Evolutionary conservation across 2,329 filamentous ascomycete genomes (phyloP), one percentile per base, ranked within the genome.

Genomic region (Scytalidium sp.): DNA sequence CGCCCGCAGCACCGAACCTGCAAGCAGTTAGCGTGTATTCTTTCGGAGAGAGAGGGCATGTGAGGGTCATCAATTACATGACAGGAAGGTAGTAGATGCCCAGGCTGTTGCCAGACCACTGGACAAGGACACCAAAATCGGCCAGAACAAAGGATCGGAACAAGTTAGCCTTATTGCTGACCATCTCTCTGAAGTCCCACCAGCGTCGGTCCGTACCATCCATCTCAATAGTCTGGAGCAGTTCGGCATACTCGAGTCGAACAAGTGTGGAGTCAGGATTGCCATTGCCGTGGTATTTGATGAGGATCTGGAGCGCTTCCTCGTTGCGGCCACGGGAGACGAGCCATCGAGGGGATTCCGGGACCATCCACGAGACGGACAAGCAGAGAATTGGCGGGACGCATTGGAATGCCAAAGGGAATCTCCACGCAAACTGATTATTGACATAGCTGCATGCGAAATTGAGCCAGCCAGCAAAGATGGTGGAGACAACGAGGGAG

Each of bases 271-370:
- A 70, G 17, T 68, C 62, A 0, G 73, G 70, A 55, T 78, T 70
- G 1, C 78, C 80, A 42, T 84, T 72, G 8, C 74, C 76, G 50
- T 81, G 81, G 54, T 77, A 83, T 50, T 72, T 75, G 4, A 70
- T 72, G 43, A 85, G 70, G 2, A 76, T 73, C 3, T 71, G 66
- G 9, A 74, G 65, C 0, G 79, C 80, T 49, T 82, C 70, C 9
- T 80, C 76, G 8, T 71, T 66, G 22, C 74, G 72, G 50, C 75
- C 72, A 46, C 78, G 73, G 44, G 74, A 73, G 47, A 81, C 77
- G n/a, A 84, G 69, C 80, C 80, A 85, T 46, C 81, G 66, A 1
- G 82, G 82, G 5, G 76, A 81, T 56, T 85, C 81, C 7, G 25
- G 25, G 13, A 29, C 25, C 13, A 29, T 8, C 25, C 25, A 29